A percentile compares a stretch with the other conserved stretches of the same genome.
These are phyloP conservation scores for Botryotinia globosa DNA, from an alignment of 2,329 filamentous ascomycete genomes.

Conservation along the genomic window DNA sequence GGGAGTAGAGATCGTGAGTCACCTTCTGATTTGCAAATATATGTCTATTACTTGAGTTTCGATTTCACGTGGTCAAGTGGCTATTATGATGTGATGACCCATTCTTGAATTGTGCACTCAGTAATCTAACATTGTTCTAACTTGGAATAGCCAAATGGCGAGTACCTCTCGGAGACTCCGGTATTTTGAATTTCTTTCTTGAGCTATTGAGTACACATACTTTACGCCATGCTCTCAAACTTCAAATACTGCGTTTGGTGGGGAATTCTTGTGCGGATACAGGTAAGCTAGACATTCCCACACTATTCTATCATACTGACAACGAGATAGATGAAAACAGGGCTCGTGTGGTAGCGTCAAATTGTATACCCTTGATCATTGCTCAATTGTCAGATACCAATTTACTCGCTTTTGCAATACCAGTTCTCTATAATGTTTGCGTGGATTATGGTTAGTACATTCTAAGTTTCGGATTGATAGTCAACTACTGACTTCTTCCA, in stretches of 20 bases:
- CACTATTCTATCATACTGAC: constrained; percentile 15
- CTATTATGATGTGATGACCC: background rate
- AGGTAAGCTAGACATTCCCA: constrained; percentile 39
- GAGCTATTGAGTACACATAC: constrained; percentile 41
- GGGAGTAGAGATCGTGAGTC: constrained; percentile 54
- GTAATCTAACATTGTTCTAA: background rate
- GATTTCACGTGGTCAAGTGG: constrained; percentile 14
- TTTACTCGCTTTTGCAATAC: constrained; percentile 52
- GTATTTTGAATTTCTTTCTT: constrained; percentile 56
- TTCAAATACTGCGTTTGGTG: constrained; percentile 55
- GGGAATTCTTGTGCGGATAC: constrained; percentile 64
- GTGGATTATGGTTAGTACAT: constrained; percentile 57
- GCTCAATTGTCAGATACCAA: constrained; percentile 47
- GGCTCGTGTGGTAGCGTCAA: constrained; percentile 51
- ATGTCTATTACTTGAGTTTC: background rate
- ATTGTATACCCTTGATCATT: constrained; percentile 49
- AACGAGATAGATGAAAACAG: constrained; percentile 54
- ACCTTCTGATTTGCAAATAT: constrained; percentile 1
- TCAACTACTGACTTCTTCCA: constrained; percentile 37
- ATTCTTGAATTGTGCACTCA: background rate
- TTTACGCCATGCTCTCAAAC: constrained; percentile 40
- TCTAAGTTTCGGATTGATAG: background rate
- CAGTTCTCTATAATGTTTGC: constrained; percentile 61
- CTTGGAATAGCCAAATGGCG: constrained; percentile 52
- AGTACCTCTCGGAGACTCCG: constrained; percentile 54